These are phyloP conservation scores for Agaricus sinodeliciosus DNA, from an alignment of 768 basidiomycete genomes.

Conservation along the genomic window DNA sequence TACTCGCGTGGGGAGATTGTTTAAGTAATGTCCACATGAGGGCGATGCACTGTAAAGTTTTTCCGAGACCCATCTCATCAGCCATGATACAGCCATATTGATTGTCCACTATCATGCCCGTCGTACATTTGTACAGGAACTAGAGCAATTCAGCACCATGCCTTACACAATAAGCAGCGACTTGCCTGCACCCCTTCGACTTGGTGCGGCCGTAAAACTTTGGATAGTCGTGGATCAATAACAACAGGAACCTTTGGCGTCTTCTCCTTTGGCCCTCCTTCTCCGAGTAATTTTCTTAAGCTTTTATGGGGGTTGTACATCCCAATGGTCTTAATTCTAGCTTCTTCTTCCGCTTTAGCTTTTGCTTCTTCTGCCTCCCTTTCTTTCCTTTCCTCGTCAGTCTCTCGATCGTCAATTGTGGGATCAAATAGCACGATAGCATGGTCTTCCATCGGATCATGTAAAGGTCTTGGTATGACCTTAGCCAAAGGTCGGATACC, in stretches of 20 bases:
- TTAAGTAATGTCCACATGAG: constrained; percentile 93
- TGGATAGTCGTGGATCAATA: constrained; percentile 83
- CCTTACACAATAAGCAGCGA: constrained; percentile 3
- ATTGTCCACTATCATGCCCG: constrained; percentile 86
- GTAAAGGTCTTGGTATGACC: constrained; percentile 84
- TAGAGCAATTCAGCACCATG: constrained; percentile 24
- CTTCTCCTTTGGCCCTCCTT: constrained; percentile 60
- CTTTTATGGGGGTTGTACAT: constrained; percentile 92
- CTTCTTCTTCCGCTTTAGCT: constrained; percentile 55
- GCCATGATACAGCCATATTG: constrained; percentile 98
- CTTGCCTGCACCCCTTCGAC: constrained; percentile 94
- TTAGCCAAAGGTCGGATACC: constrained; percentile 79
- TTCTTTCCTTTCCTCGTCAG: constrained; percentile 76
- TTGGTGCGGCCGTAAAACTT: constrained; percentile 94
- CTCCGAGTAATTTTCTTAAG: constrained; percentile 69
- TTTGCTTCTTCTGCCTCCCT: constrained; percentile 70
- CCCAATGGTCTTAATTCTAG: constrained; percentile 61
- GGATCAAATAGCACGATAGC: constrained; percentile 97
- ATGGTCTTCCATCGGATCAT: constrained; percentile 97
- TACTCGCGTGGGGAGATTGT: constrained; percentile 86
- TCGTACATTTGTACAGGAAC: constrained; percentile 95
- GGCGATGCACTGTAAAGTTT: constrained; percentile 94
- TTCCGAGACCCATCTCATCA: constrained; percentile 98
- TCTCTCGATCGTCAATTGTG: constrained; percentile 88
- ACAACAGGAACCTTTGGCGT: constrained; percentile 89